A percentile compares a stretch with the other conserved stretches of the same genome.
phyloP scores from a whole-genome alignment of 805 yeast species.

The Starmerella davenportii region DNA sequence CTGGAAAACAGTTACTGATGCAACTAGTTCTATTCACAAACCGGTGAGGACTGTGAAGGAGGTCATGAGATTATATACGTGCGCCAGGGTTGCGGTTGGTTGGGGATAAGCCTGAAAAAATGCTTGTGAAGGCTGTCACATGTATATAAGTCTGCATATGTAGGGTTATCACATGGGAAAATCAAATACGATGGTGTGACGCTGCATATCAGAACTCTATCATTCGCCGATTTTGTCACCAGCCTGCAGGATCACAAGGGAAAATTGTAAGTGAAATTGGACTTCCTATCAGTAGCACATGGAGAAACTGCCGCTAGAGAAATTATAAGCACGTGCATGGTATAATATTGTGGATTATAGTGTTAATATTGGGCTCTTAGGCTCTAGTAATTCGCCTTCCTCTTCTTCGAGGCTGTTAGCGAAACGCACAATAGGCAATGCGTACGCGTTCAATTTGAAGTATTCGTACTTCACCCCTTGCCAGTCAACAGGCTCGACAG shows the following conservation, averaged over 20 bases:
- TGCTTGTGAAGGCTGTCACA: background rate
- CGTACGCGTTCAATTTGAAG: constrained; percentile 21
- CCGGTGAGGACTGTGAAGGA: too few species aligned
- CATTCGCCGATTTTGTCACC: background rate
- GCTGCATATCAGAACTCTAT: background rate
- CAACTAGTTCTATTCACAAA: too few species aligned
- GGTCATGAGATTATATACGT: background rate
- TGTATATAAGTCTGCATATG: background rate
- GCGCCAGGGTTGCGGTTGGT: background rate
- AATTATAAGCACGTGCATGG: too few species aligned
- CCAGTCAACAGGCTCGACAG: constrained; percentile 25
- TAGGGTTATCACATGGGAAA: constrained; percentile 1
- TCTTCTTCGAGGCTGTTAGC: constrained; percentile 9
- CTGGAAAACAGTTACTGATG: too few species aligned
- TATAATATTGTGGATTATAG: too few species aligned
- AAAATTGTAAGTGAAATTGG: too few species aligned
- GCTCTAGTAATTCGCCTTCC: constrained; percentile 10
- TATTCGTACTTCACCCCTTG: constrained; percentile 21
- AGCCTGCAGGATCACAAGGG: too few species aligned
- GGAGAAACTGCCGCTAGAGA: too few species aligned
- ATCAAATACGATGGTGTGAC: background rate
- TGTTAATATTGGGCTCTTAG: too few species aligned
- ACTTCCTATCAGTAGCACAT: too few species aligned
- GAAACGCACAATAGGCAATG: constrained; percentile 20
- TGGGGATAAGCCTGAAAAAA: background rate